Conservation (phyloP, 495 filamentous ascomycete species). For the Tricharina praecox region DNA sequence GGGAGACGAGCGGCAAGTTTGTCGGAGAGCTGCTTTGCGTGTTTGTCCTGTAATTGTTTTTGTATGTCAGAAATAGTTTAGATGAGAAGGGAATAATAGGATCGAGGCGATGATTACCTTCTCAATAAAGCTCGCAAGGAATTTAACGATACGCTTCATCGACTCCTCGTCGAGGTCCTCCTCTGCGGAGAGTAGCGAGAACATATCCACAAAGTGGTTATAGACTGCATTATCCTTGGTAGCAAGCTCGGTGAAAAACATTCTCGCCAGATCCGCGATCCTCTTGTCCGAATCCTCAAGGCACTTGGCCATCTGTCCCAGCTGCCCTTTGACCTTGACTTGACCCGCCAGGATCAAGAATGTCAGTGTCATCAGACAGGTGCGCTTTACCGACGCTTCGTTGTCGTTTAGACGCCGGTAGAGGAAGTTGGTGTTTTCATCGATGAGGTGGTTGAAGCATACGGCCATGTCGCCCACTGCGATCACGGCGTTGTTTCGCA, state of each 20-base stretch:
- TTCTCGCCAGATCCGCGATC: constrained; percentile 79
- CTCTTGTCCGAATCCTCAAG: constrained; percentile 86
- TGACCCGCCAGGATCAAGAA: constrained; percentile 95
- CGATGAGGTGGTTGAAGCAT: constrained; percentile 97
- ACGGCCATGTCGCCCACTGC: constrained; percentile 97
- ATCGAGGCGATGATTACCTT: constrained; percentile 46
- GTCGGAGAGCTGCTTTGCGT: constrained; percentile 84
- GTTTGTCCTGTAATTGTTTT: constrained; percentile 58
- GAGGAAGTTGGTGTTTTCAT: constrained; percentile 96
- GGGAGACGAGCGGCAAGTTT: constrained; percentile 79
- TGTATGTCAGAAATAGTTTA: neutral
- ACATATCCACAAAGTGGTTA: constrained; percentile 99
- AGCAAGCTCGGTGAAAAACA: constrained; percentile 96
- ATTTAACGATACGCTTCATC: constrained; percentile 72
- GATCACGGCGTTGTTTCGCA: constrained; percentile 88
- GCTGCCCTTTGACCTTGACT: constrained; percentile 99
- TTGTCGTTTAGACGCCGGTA: constrained; percentile 82
- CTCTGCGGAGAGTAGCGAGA: constrained; percentile 74
- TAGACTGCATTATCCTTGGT: constrained; percentile 99
- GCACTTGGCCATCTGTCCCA: constrained; percentile 98
- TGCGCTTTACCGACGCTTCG: constrained; percentile 82
- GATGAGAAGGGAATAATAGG: neutral
- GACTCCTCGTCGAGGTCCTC: constrained; percentile 64
- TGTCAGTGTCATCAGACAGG: constrained; percentile 95
- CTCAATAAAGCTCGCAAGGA: constrained; percentile 86